Evolutionary conservation across 2,329 filamentous ascomycete species (phyloP).

Genomic region (Fusarium sacchari): DNA sequence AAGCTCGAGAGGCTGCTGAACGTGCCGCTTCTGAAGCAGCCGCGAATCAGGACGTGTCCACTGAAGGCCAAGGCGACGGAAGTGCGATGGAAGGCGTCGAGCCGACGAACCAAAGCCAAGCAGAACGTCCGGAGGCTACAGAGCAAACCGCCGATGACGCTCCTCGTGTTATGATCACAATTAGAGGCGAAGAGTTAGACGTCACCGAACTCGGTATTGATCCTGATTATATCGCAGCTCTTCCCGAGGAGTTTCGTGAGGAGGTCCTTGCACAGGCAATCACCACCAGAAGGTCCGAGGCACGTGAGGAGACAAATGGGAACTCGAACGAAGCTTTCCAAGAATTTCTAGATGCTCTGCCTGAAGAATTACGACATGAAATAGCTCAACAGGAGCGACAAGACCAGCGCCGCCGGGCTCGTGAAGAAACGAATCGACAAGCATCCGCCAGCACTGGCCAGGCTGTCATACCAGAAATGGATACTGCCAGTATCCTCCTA

Average conservation of each 20-base stretch:
- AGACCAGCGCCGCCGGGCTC: constrained; percentile 87
- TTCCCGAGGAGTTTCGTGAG: constrained; percentile 96
- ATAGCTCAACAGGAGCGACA: constrained; percentile 90
- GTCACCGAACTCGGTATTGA: constrained; percentile 96
- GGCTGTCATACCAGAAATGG: constrained; percentile 76
- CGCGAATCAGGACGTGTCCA: constrained; percentile 11
- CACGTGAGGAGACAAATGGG: constrained; percentile 73
- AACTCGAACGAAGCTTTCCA: constrained; percentile 87
- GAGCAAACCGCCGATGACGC: constrained; percentile 40
- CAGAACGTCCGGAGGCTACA: constrained; percentile 45
- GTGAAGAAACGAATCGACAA: constrained; percentile 80
- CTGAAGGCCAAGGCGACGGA: constrained; percentile 33
- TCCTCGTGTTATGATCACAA: constrained; percentile 78
- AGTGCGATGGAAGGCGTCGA: constrained; percentile 84
- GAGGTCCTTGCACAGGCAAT: constrained; percentile 95
- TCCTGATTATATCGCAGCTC: constrained; percentile 90
- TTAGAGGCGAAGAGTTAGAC: constrained; percentile 87
- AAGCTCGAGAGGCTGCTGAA: constrained; percentile 69
- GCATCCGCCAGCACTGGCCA: constrained; percentile 66
- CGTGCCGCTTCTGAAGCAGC: constrained; percentile 69
- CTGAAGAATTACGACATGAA: constrained; percentile 88
- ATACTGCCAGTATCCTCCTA: constrained; percentile 89
- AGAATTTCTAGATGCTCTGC: constrained; percentile 93
- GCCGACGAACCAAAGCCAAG: constrained; percentile 52
- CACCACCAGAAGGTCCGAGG: constrained; percentile 82